Conservation (phyloP, 2,329 filamentous ascomycete species). For the Sarocladium strictum region DNA sequence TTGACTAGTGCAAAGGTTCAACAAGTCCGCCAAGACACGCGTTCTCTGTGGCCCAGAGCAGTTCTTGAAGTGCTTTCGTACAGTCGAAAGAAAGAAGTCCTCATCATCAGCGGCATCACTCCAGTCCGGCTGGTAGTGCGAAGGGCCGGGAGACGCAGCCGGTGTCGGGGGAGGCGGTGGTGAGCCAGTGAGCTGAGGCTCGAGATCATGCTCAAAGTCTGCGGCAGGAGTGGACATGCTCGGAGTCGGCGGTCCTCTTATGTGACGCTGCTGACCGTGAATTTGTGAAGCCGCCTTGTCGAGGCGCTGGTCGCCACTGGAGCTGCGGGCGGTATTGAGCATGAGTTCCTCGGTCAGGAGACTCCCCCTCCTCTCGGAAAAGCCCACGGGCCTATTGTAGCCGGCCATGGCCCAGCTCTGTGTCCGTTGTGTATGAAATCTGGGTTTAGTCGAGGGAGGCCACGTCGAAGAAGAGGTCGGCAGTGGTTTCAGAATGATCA, state of each 20-base stretch:
- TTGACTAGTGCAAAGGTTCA: conserved; percentile 92
- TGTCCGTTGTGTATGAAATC: conserved; percentile 6
- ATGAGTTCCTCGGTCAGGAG: conserved; percentile 51
- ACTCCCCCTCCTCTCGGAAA: conserved; percentile 57
- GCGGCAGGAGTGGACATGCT: conserved; percentile 60
- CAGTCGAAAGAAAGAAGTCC: conserved; percentile 73
- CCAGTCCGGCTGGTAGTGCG: conserved; percentile 62
- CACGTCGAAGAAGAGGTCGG: conserved; percentile 1
- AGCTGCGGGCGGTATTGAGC: conserved; percentile 39
- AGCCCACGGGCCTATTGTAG: conserved; percentile 42
- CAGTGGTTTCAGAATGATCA: conserved; percentile 8
- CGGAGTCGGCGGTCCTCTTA: conserved; percentile 57
- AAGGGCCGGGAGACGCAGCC: conserved; percentile 58
- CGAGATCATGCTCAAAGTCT: conserved; percentile 48
- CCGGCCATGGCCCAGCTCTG: conserved; percentile 25
- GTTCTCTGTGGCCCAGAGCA: conserved; percentile 72
- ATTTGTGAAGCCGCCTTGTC: conserved; percentile 41
- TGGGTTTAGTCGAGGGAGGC: conserved; percentile 8
- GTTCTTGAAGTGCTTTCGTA: conserved; percentile 73
- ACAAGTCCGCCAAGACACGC: conserved; percentile 75
- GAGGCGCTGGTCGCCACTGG: conserved; percentile 38
- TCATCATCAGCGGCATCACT: conserved; percentile 73
- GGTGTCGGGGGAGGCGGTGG: conserved; percentile 61
- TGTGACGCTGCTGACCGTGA: conserved; percentile 31
- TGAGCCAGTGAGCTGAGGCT: conserved; percentile 46